Conservation (phyloP, 345 rosid species). For the Noccaea caerulescens region DNA sequence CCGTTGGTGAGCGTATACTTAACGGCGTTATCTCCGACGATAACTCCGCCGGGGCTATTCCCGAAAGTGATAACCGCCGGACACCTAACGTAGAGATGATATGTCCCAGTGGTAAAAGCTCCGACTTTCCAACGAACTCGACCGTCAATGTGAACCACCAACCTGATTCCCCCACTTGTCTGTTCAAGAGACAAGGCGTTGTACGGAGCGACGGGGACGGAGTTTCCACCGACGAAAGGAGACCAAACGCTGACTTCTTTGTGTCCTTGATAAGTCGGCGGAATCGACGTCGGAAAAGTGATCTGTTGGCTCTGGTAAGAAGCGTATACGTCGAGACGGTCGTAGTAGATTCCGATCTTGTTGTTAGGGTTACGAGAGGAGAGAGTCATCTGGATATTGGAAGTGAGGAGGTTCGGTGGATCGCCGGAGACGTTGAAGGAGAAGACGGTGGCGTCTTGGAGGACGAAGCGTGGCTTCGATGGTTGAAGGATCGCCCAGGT, state of each 20-base stretch:
- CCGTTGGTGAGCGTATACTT: conserved; percentile 59
- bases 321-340: conserved; percentile 50
- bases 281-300: conserved; percentile 42
- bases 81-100: conserved; percentile 47
- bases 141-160: conserved; percentile 40
- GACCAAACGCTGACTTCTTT: conserved; percentile 55
- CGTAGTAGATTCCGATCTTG: conserved; percentile 53
- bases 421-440: conserved; percentile 68
- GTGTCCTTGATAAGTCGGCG: conserved; percentile 48
- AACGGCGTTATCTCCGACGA: conserved; percentile 61
- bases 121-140: conserved; percentile 49
- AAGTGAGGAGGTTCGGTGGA: conserved; percentile 63
- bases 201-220: conserved; percentile 49
- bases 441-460: conserved; percentile 87
- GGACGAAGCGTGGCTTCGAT: conserved; percentile 66
- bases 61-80: conserved; percentile 47
- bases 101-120: conserved; percentile 36
- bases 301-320: conserved; percentile 49
- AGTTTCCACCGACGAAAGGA: conserved; percentile 47
- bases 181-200: conserved; percentile 42
- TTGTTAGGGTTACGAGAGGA: conserved; percentile 69
- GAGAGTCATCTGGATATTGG: conserved; percentile 67
- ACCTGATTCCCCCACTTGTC: conserved; percentile 32
- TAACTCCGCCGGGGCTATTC: conserved; percentile 23
- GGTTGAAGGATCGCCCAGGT: conserved; percentile 75